Evolutionary conservation across 768 basidiomycete genomes (phyloP).

Genomic region (Termitomyces titanicus): DNA sequence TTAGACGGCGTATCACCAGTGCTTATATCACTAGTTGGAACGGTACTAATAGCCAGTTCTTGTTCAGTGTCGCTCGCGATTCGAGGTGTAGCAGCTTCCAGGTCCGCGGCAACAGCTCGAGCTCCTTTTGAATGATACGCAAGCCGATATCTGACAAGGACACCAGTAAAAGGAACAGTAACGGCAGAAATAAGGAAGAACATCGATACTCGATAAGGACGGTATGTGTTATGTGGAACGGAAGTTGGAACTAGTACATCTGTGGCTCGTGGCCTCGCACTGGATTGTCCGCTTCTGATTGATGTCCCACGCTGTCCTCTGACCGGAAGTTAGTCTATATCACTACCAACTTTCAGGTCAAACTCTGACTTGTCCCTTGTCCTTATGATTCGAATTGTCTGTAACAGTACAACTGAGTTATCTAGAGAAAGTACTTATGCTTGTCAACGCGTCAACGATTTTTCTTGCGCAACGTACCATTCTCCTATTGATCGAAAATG

Average conservation of each 20-base stretch:
- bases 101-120: background rate
- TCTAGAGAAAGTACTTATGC: too few species aligned
- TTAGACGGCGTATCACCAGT: background rate
- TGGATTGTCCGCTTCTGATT: too few species aligned
- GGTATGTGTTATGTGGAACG: background rate
- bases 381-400: too few species aligned
- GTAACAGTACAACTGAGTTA: too few species aligned
- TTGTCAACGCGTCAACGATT: too few species aligned
- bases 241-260: too few species aligned
- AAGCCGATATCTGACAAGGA: constrained; percentile 19
- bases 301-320: too few species aligned
- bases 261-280: too few species aligned
- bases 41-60: background rate
- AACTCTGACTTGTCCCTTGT: too few species aligned
- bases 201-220: background rate
- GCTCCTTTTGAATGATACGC: constrained; percentile 13
- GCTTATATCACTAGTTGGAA: background rate
- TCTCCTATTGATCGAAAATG: background rate
- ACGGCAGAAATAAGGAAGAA: constrained; percentile 3
- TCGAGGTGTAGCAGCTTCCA: background rate
- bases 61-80: background rate
- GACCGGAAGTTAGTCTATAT: too few species aligned
- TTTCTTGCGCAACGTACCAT: background rate
- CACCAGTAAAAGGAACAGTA: constrained; percentile 17
- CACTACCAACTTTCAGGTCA: too few species aligned